phyloP scores from a whole-genome alignment of 1,284 basidiomycete species.

The Melanopsichium pennsylvanicum region DNA sequence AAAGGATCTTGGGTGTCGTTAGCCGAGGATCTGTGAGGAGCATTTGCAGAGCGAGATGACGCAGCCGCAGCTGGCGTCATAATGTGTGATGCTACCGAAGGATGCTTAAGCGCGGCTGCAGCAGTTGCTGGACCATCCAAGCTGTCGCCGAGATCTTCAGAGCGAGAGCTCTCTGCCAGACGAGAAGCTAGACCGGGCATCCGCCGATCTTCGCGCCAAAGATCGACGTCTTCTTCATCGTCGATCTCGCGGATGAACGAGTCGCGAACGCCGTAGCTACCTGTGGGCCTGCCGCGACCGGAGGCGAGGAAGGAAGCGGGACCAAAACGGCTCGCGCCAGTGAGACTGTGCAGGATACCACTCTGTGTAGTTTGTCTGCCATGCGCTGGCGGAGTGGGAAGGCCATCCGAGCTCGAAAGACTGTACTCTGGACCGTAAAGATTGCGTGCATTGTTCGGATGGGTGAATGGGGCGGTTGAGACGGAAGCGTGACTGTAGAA shows the following conservation, averaged over 20 bases:
- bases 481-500: constrained; percentile 48
- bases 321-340: constrained; percentile 44
- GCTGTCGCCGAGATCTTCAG: constrained; percentile 34
- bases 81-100: neutral
- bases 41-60: neutral
- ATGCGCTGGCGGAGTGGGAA: constrained; percentile 35
- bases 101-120: constrained; percentile 4
- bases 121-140: constrained; percentile 22
- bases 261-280: constrained; percentile 23
- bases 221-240: constrained; percentile 51
- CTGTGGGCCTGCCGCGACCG: constrained; percentile 11
- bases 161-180: constrained; percentile 26
- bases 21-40: neutral
- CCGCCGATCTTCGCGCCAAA: constrained; percentile 46
- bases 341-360: constrained; percentile 42
- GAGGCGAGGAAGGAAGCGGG: constrained; percentile 35
- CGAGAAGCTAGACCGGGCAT: constrained; percentile 36
- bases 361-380: constrained; percentile 24
- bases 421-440: constrained; percentile 47
- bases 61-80: neutral
- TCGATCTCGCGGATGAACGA: constrained; percentile 52
- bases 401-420: constrained; percentile 50
- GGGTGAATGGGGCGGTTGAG: constrained; percentile 37
- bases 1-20: constrained; percentile 45
- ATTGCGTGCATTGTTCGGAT: constrained; percentile 25